Conservation (phyloP, 768 basidiomycete species). For the Leccinum olivaceopallidum region DNA sequence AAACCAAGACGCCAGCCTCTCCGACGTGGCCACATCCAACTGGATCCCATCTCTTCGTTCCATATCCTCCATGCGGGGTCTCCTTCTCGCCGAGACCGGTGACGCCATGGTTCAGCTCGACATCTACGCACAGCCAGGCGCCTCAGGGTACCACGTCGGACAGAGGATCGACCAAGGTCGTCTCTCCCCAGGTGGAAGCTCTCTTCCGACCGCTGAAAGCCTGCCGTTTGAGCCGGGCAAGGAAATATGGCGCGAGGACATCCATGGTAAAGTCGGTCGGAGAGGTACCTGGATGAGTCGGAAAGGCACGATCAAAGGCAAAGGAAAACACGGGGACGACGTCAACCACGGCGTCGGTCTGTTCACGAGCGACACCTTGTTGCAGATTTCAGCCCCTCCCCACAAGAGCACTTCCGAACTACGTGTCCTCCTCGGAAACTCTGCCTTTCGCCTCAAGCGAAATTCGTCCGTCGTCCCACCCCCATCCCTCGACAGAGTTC, state of each 20-base stretch:
- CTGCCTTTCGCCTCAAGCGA: slow-evolving; percentile 53
- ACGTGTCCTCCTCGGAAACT: slow-evolving; percentile 62
- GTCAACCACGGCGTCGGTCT: slow-evolving; percentile 27
- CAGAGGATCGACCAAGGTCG: slow-evolving; percentile 37
- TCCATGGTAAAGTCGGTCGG: slow-evolving; percentile 2
- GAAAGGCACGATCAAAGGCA: slow-evolving; percentile 9
- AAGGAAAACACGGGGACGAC: slow-evolving; percentile 10
- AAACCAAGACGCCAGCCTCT: slow-evolving; percentile 6
- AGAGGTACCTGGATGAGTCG: slow-evolving; percentile 20
- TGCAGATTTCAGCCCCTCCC: slow-evolving; percentile 50
- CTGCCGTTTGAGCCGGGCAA: slow-evolving; percentile 18
- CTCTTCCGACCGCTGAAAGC: slow-evolving; percentile 13
- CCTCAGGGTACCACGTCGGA: slow-evolving; percentile 42
- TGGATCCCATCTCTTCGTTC: slow-evolving; percentile 35
- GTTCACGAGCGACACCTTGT: slow-evolving; percentile 51
- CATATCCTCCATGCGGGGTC: slow-evolving; percentile 44
- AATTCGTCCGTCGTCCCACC: slow-evolving; percentile 47
- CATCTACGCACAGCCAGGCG: slow-evolving; percentile 32
- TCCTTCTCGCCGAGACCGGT: slow-evolving; percentile 48
- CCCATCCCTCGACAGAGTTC: slow-evolving; percentile 10
- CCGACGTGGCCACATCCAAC: slow-evolving; percentile 1
- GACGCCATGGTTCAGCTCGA: slow-evolving; percentile 49
- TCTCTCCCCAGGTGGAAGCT: slow-evolving; percentile 33
- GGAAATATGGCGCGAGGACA: slow-evolving; percentile 25
- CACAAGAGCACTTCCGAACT: slow-evolving; percentile 56